Conservation (phyloP, 2,329 filamentous ascomycete species). For the Sporothrix euskadiensis region DNA sequence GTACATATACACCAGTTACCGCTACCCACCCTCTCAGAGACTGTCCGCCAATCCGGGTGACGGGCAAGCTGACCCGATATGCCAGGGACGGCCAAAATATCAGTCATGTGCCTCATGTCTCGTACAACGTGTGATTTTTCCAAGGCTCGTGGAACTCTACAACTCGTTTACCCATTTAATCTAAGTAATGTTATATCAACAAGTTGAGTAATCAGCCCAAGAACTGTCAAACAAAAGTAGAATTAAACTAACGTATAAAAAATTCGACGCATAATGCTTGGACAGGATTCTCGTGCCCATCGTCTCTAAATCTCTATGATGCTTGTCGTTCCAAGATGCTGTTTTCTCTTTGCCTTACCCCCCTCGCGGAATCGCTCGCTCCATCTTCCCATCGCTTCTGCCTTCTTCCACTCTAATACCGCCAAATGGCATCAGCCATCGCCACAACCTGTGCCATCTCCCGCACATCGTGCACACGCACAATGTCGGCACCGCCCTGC, state of each 20-base stretch:
- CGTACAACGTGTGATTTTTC: not conserved
- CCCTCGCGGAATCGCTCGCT: not conserved
- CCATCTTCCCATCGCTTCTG: not conserved
- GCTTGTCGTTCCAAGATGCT: not conserved
- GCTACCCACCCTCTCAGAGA: not conserved
- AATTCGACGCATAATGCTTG: not conserved
- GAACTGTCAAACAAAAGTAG: not conserved
- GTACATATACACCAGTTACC: not conserved
- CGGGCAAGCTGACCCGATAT: not conserved
- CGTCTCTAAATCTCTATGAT: not conserved
- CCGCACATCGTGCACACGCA: conserved; percentile 85
- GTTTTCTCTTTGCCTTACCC: not conserved
- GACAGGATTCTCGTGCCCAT: not conserved
- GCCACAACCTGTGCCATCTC: conserved; percentile 83
- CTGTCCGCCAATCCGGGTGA: not conserved
- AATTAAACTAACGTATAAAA: not conserved
- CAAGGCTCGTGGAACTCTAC: not conserved
- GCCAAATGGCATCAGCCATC: conserved; percentile 93
- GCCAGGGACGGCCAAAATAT: not conserved
- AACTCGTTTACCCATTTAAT: not conserved
- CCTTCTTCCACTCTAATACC: conserved; percentile 42
- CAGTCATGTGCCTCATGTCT: not conserved
- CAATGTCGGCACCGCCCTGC: conserved; percentile 83
- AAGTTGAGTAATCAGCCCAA: not conserved
- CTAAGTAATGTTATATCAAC: not conserved